These are phyloP conservation scores for Kurtzmaniella fragi DNA, from an alignment of 805 yeast genomes.

Conservation along the genomic window DNA sequence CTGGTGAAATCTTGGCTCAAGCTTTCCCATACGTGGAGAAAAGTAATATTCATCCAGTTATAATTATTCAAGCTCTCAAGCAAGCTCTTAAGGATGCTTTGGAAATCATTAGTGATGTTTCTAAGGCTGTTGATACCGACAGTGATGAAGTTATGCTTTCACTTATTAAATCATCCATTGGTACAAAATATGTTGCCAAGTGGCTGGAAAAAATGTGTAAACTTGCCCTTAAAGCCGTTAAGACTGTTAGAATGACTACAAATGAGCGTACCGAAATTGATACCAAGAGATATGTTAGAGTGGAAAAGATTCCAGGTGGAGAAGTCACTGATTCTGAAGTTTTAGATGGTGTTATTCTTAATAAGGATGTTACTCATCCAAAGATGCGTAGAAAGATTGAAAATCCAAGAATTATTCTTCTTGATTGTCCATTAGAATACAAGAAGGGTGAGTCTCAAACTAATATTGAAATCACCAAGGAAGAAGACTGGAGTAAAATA, in stretches of 20 bases:
- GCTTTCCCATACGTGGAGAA: conserved; percentile 91
- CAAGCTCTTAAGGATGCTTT: conserved; percentile 88
- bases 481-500: conserved; percentile 93
- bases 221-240: conserved; percentile 83
- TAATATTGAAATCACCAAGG: conserved; percentile 93
- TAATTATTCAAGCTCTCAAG: conserved; percentile 89
- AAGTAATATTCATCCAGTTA: conserved; percentile 93
- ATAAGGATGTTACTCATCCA: conserved; percentile 98
- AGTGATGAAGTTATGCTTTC: conserved; percentile 85
- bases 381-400: conserved; percentile 88
- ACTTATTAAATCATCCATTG: conserved; percentile 85
- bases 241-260: conserved; percentile 62
- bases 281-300: conserved; percentile 84
- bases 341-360: conserved; percentile 85
- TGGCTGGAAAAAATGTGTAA: conserved; percentile 92
- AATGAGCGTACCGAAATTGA: conserved; percentile 79
- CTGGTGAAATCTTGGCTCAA: conserved; percentile 95
- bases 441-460: conserved; percentile 99
- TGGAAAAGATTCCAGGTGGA: conserved; percentile 97
- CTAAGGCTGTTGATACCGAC: conserved; percentile 75
- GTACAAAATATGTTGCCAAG: conserved; percentile 87
- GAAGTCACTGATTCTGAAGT: conserved; percentile 88
- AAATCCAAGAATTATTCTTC: conserved; percentile 81
- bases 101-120: conserved; percentile 77
- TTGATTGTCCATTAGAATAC: conserved; percentile 96